Evolutionary conservation across 2,329 filamentous ascomycete genomes (phyloP).

Genomic region (Fusarium pseudograminearum): DNA sequence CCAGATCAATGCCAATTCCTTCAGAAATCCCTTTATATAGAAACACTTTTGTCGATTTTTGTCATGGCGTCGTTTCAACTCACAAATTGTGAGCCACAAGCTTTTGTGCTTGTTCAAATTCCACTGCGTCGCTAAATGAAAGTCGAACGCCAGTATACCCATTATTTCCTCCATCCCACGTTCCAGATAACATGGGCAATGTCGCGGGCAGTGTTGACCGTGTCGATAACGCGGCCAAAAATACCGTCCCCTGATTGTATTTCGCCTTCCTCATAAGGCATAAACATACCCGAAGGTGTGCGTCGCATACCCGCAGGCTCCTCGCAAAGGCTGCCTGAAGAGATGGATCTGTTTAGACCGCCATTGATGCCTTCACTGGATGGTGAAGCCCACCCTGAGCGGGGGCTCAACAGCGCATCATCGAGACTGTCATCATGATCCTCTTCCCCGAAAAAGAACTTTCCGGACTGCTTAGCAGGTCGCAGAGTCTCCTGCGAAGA

Average conservation of each 20-base stretch:
- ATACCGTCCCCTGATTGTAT: slow-evolving; percentile 70
- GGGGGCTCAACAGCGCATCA: slow-evolving; percentile 48
- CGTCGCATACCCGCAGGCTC: slow-evolving; percentile 75
- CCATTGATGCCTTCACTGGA: slow-evolving; percentile 38
- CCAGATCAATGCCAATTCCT: slow-evolving; percentile 24
- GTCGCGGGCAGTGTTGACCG: slow-evolving; percentile 78
- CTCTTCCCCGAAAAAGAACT: slow-evolving; percentile 72
- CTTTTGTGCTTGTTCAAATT: slow-evolving; percentile 35
- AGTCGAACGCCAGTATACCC: slow-evolving; percentile 23
- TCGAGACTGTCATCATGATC: slow-evolving; percentile 68
- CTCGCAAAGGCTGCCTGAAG: slow-evolving; percentile 61
- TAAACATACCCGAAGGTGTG: slow-evolving; percentile 89
- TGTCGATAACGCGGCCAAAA: slow-evolving; percentile 84
- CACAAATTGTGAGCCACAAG: slow-evolving; percentile 37
- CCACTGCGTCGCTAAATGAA: slow-evolving; percentile 27
- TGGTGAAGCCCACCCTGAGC: slow-evolving; percentile 51
- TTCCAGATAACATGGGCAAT: slow-evolving; percentile 80
- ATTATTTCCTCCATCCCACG: slow-evolving; percentile 71
- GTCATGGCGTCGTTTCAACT: slow-evolving; percentile 39
- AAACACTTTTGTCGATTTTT: slow-evolving; percentile 33
- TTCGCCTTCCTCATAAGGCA: slow-evolving; percentile 85
- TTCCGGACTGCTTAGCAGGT: slow-evolving; percentile 74
- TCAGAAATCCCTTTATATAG: slow-evolving; percentile 33
- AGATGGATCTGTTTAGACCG: slow-evolving; percentile 62
- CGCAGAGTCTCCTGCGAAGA: slow-evolving; percentile 86